Conservation (phyloP, 768 basidiomycete genomes). For the Pulveroboletus sp. region DNA sequence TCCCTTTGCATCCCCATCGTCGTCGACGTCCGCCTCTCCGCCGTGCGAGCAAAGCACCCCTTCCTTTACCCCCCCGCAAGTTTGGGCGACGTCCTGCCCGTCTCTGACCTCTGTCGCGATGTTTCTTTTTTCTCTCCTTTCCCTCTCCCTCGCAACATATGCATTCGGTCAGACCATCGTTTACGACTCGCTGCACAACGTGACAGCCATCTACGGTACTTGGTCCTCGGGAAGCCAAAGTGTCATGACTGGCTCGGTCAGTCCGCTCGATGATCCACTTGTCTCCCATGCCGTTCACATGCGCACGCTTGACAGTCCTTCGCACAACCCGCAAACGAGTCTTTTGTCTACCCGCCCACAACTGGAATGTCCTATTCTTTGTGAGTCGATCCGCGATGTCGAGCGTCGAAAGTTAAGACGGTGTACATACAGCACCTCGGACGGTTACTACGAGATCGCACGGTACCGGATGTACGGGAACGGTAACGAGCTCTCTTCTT, state of each 20-base stretch:
- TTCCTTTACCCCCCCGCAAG: not conserved
- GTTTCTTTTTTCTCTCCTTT: constrained; percentile 24
- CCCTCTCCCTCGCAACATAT: constrained; percentile 22
- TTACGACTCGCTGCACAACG: constrained; percentile 52
- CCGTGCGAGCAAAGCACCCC: no score
- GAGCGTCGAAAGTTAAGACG: not conserved
- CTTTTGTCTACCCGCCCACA: constrained; percentile 79
- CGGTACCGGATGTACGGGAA: constrained; percentile 88
- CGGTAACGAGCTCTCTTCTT: constrained; percentile 40
- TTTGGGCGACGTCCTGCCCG: not conserved
- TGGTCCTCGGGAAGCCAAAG: constrained; percentile 79
- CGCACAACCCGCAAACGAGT: constrained; percentile 74
- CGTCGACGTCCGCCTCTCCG: constrained; percentile 13
- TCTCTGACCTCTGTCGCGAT: not conserved
- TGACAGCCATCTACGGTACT: constrained; percentile 68
- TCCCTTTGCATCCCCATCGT: constrained; percentile 30
- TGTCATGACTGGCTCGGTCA: constrained; percentile 78
- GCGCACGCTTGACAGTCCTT: constrained; percentile 57
- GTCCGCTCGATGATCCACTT: constrained; percentile 31
- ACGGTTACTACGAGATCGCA: constrained; percentile 82
- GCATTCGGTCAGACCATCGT: constrained; percentile 36
- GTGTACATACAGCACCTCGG: constrained; percentile 45
- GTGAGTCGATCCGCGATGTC: constrained; percentile 40
- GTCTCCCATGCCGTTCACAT: not conserved
- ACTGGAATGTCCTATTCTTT: constrained; percentile 89